Evolutionary conservation across 139 green algal species (phyloP).

Genomic region (Spirogloea muscicola): DNA sequence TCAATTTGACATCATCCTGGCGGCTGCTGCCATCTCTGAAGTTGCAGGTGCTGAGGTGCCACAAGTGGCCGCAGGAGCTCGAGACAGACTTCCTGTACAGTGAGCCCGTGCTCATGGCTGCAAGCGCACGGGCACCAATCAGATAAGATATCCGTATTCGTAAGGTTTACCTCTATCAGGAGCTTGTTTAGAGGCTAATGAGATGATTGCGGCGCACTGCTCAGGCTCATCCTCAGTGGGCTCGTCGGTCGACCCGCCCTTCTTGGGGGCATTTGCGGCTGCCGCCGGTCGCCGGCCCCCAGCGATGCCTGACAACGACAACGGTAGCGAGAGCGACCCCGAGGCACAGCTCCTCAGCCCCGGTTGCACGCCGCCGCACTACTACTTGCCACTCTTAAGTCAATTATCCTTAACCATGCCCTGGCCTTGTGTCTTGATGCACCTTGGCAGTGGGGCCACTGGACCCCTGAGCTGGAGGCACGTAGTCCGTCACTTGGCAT

Average conservation of each 20-base stretch:
- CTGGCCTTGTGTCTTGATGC: neutral
- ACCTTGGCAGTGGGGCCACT: conserved; percentile 1
- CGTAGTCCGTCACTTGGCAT: neutral
- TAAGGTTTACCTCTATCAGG: no score
- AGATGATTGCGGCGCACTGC: neutral
- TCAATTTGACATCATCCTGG: no score
- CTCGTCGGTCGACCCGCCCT: conserved; percentile 2
- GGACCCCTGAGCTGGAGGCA: conserved; percentile 3
- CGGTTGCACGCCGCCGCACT: no score
- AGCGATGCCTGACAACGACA: no score
- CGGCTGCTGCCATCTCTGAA: no score
- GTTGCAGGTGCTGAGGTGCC: neutral
- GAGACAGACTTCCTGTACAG: conserved; percentile 11
- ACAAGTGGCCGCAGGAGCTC: conserved; percentile 11
- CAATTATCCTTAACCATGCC: no score
- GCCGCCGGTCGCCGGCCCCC: conserved; percentile 4
- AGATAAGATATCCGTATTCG: no score
- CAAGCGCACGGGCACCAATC: no score
- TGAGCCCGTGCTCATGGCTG: neutral
- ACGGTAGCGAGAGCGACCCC: no score
- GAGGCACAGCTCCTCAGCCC: no score
- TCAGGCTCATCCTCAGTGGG: conserved; percentile 23
- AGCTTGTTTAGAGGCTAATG: no score
- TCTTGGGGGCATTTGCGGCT: conserved; percentile 24
- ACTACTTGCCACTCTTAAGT: no score